phyloP scores from a whole-genome alignment of 768 basidiomycete species.

The Collybia sordida region DNA sequence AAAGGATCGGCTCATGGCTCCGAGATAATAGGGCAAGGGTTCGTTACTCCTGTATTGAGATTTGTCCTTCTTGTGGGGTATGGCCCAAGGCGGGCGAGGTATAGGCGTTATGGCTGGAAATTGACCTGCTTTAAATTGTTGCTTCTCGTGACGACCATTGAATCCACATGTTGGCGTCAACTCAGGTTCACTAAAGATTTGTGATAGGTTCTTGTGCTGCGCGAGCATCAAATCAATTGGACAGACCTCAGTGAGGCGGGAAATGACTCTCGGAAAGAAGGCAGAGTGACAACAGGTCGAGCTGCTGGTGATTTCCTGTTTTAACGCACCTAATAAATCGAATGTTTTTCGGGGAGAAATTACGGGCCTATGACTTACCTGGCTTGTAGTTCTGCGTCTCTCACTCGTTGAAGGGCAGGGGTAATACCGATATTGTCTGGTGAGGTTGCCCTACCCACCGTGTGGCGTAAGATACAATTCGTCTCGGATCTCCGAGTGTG shows the following conservation, averaged over 20 bases:
- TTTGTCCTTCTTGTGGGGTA: no score
- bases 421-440: background rate
- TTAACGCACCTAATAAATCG: background rate
- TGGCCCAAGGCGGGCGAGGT: no score
- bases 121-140: no score
- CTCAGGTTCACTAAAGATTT: no score
- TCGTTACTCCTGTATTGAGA: no score
- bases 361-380: background rate
- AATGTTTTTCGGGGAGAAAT: background rate
- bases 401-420: background rate
- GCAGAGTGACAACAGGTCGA: slow-evolving; percentile 6
- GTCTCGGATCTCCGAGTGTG: background rate
- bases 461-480: background rate
- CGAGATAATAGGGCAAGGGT: no score
- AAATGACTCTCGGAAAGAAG: slow-evolving; percentile 18
- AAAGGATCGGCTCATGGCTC: no score
- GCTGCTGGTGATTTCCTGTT: background rate
- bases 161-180: no score
- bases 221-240: no score
- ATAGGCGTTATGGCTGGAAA: no score
- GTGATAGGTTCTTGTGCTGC: no score
- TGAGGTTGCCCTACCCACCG: background rate
- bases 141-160: no score
- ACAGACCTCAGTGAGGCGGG: background rate
- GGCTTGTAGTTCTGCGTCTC: background rate